Percentiles rank a stretch among this genome's conserved stretches.
These are phyloP conservation scores for Candolleomyces aberdarensis DNA, from an alignment of 768 basidiomycete species.

Conservation along the genomic window DNA sequence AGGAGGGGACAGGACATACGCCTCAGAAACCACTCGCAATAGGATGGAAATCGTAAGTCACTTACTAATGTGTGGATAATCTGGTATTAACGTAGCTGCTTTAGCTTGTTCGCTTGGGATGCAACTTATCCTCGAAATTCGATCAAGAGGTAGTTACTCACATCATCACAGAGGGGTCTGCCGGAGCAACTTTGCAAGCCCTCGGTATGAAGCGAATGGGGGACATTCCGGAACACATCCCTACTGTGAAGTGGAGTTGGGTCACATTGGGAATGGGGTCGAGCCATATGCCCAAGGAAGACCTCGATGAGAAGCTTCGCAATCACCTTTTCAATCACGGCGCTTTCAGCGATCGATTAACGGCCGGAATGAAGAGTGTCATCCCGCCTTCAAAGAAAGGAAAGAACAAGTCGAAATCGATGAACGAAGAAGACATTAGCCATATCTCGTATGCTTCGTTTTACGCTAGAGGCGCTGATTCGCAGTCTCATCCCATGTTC, in stretches of 20 bases:
- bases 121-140: constrained; percentile 54
- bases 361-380: constrained; percentile 34
- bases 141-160: constrained; percentile 60
- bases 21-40: constrained; percentile 46
- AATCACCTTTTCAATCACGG: constrained; percentile 42
- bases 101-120: constrained; percentile 66
- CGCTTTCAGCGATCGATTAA: constrained; percentile 44
- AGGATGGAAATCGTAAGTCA: constrained; percentile 62
- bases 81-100: constrained; percentile 2
- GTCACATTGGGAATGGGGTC: constrained; percentile 38
- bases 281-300: constrained; percentile 19
- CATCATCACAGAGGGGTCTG: constrained; percentile 52
- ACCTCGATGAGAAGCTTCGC: constrained; percentile 28
- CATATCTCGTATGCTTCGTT: background rate
- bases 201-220: constrained; percentile 47
- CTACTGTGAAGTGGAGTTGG: constrained; percentile 66
- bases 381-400: constrained; percentile 15
- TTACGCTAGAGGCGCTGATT: background rate
- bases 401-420: constrained; percentile 20
- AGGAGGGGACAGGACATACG: constrained; percentile 55
- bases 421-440: constrained; percentile 2
- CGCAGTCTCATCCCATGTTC: background rate
- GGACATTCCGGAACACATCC: constrained; percentile 64
- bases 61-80: background rate
- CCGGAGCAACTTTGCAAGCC: constrained; percentile 29